Base-by-base conservation (phyloP, 495 filamentous ascomycete species). In the Staphylotrichum tortipilum region DNA sequence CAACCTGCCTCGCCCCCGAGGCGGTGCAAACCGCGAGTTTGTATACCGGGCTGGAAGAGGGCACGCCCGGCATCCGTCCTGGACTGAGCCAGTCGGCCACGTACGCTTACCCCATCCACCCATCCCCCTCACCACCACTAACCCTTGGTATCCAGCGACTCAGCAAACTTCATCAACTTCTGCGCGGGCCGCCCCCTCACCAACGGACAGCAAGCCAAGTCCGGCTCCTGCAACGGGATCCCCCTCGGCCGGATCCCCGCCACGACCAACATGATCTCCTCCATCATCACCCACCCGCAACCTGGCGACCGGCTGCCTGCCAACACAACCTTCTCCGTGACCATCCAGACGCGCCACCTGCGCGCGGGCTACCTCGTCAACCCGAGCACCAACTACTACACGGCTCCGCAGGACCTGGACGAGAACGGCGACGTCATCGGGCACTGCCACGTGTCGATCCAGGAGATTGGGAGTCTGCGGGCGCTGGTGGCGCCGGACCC, bases 201-300 rank as follows among this genome's bases (percentile, higher is more conserved):
- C 47, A 78, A 79, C 54, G 77, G 77, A 29, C 56, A 58, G 4
- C 77, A 80, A 51, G 59, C 69, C 43, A 56, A 59, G 18, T 46
- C 23, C 5, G 77, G 77, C 9, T 79, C 77, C 11, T 80, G 77
- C 60, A 80, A 79, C 56, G 70, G 70, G 34, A 72, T 76, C 55
- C 54, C 70, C 2, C 81, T 83, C 77, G 80, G 80, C 33, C 69
- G 79, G 50, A 80, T 83, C 50, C 80, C 80, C 3, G 62, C 74
- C 17, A 62, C 64, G 26, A 62, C 34, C 37, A 71, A 75, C 29
- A 83, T 83, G 80, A 68, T 81, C 46, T 79, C 79, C 4, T 66
- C 76, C 19, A 72, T 81, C 49, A 76, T 83, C 56, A 65, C 65
- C 17, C 59, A 49, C 44, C 80, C 80, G 1, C 31, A 56, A 14